These are phyloP conservation scores for Fusarium sp. DNA, from an alignment of 2,329 filamentous ascomycete species.

Conservation along the genomic window DNA sequence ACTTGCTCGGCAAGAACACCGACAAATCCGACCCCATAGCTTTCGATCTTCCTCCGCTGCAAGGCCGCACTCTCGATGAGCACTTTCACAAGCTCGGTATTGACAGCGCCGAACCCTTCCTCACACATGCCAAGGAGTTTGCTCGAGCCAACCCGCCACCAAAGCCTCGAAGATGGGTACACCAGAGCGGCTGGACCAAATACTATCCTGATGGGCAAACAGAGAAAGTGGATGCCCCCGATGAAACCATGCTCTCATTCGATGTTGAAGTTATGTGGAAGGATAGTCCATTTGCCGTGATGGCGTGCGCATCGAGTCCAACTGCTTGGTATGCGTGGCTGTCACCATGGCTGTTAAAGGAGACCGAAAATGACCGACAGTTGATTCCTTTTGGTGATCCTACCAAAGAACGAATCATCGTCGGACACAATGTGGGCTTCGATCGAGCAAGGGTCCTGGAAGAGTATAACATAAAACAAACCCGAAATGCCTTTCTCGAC, in stretches of 20 bases:
- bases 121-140: conserved; percentile 80
- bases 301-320: conserved; percentile 92
- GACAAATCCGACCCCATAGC: conserved; percentile 80
- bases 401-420: conserved; percentile 76
- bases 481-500: conserved; percentile 88
- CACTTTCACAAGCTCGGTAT: conserved; percentile 91
- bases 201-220: conserved; percentile 79
- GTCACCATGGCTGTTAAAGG: conserved; percentile 91
- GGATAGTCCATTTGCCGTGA: conserved; percentile 89
- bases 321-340: conserved; percentile 98
- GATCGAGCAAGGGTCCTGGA: conserved; percentile 89
- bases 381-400: conserved; percentile 88
- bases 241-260: conserved; percentile 87
- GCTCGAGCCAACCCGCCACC: conserved; percentile 68
- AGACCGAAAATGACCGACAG: conserved; percentile 80
- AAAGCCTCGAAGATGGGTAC: conserved; percentile 77
- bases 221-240: conserved; percentile 78
- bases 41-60: conserved; percentile 84
- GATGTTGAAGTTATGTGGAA: conserved; percentile 99
- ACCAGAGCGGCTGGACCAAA: conserved; percentile 91
- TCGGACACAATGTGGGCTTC: conserved; percentile 96
- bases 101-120: conserved; percentile 87
- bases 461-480: conserved; percentile 87
- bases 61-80: conserved; percentile 86
- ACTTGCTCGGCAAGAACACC: conserved; percentile 89